Percentiles rank a stretch among this genome's conserved stretches.
Conservation (phyloP, 2,329 filamentous ascomycete genomes). For the Metarhizium guizhouense region DNA sequence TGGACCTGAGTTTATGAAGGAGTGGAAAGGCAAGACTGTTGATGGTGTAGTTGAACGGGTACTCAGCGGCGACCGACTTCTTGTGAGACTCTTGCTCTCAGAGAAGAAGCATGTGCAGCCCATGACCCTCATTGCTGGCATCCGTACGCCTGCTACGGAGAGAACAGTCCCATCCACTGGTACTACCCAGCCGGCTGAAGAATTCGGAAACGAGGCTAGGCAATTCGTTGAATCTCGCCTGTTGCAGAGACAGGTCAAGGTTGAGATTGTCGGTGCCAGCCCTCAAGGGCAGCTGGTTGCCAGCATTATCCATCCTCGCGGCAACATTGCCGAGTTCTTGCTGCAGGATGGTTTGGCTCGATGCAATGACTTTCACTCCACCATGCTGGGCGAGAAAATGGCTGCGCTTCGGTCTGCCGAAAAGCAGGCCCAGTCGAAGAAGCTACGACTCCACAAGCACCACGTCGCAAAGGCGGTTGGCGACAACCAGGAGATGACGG, state of each 20-base stretch:
- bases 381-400: constrained; percentile 85
- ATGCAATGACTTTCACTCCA: constrained; percentile 94
- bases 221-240: constrained; percentile 79
- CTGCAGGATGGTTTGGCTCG: constrained; percentile 82
- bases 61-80: constrained; percentile 80
- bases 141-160: constrained; percentile 84
- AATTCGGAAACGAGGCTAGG: constrained; percentile 81
- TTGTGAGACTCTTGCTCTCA: constrained; percentile 70
- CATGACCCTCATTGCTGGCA: constrained; percentile 79
- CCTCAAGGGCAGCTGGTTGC: constrained; percentile 90
- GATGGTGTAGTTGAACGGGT: constrained; percentile 87
- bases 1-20: constrained; percentile 68
- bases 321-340: constrained; percentile 87
- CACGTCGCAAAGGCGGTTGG: constrained; percentile 62
- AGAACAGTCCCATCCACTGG: constrained; percentile 71
- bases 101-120: constrained; percentile 83
- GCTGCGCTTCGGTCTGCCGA: constrained; percentile 75
- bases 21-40: constrained; percentile 78
- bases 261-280: constrained; percentile 77
- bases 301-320: constrained; percentile 75
- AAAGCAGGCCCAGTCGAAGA: constrained; percentile 69
- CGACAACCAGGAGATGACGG: constrained; percentile 67
- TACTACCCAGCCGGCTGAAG: constrained; percentile 75
- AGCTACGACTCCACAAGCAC: constrained; percentile 72
- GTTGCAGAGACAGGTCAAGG: constrained; percentile 75